Evolutionary conservation across 192 early-diverging fungal genomes (phyloP).

Genomic region (Chytriomyces hyalinus): DNA sequence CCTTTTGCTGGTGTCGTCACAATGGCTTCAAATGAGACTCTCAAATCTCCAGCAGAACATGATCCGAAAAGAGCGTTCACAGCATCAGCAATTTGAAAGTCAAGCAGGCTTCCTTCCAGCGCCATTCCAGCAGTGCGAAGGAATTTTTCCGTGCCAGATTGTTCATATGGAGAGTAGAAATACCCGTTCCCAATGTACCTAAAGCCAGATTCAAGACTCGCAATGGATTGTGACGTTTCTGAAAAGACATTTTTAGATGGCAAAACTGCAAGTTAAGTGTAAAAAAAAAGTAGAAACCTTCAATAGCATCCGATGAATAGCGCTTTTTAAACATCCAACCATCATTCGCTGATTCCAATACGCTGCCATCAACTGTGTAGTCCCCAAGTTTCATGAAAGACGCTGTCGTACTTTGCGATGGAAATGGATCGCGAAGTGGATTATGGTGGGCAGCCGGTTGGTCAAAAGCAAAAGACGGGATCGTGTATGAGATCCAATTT

Average conservation of each 20-base stretch:
- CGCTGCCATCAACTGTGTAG: constrained; percentile 4
- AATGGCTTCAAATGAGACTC: constrained; percentile 31
- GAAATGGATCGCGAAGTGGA: constrained; percentile 42
- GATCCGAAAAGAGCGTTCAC: constrained; percentile 28
- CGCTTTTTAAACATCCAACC: neutral
- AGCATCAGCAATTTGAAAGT: constrained; percentile 39
- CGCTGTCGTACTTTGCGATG: constrained; percentile 7
- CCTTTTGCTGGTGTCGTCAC: neutral
- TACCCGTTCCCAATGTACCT: constrained; percentile 39
- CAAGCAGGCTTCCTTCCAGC: constrained; percentile 34
- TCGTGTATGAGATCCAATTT: constrained; percentile 28
- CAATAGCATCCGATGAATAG: neutral
- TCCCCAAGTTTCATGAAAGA: constrained; percentile 11
- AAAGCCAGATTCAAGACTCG: constrained; percentile 1
- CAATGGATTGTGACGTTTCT: neutral
- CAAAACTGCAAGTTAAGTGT: neutral
- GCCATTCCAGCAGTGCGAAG: constrained; percentile 29
- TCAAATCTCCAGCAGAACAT: constrained; percentile 35
- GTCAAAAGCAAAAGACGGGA: constrained; percentile 41
- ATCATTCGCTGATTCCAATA: constrained; percentile 15
- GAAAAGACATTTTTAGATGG: too few relatives aligned
- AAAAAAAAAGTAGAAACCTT: neutral
- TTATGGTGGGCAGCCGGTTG: constrained; percentile 49
- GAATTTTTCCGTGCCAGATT: constrained; percentile 13
- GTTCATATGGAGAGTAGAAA: constrained; percentile 31